These are phyloP conservation scores for Parastagonospora avenae DNA, from an alignment of 2,329 filamentous ascomycete genomes.

Conservation along the genomic window DNA sequence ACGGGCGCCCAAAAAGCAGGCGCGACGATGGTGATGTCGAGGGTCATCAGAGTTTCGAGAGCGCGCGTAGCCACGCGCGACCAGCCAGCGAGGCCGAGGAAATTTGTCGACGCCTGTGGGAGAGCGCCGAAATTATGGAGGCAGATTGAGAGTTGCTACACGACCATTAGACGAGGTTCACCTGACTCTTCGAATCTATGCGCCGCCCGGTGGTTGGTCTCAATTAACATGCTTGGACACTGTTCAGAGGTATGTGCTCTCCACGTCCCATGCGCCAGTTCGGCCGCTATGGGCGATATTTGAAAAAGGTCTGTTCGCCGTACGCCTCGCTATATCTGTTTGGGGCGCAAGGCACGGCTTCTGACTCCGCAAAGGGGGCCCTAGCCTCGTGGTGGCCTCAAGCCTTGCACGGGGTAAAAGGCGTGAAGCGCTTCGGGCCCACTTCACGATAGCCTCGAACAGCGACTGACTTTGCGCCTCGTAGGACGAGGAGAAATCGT, in stretches of 20 bases:
- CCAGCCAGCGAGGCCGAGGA: constrained; percentile 42
- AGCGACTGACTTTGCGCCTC: not conserved
- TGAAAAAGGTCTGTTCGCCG: not conserved
- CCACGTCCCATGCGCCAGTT: not conserved
- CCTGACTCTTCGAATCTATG: not conserved
- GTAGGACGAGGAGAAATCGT: not conserved
- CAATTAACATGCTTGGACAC: constrained; percentile 1
- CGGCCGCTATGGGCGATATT: not conserved
- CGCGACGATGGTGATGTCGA: constrained; percentile 29
- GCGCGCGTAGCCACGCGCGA: constrained; percentile 26
- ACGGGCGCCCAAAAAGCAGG: constrained; percentile 17
- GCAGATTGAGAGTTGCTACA: constrained; percentile 35
- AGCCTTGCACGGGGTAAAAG: not conserved
- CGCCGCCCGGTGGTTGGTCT: not conserved
- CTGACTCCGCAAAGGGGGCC: constrained; percentile 2
- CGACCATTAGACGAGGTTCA: not conserved
- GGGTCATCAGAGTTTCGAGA: constrained; percentile 36
- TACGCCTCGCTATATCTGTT: not conserved
- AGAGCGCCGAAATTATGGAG: constrained; percentile 44
- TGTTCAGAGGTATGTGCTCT: constrained; percentile 1
- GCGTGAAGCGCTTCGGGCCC: not conserved
- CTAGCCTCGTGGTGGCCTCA: not conserved
- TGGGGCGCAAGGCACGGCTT: not conserved
- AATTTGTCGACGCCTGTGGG: constrained; percentile 49
- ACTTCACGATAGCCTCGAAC: constrained; percentile 1